Conservation (phyloP, 192 early-diverging fungal species). For the Coemansia sp. region DNA sequence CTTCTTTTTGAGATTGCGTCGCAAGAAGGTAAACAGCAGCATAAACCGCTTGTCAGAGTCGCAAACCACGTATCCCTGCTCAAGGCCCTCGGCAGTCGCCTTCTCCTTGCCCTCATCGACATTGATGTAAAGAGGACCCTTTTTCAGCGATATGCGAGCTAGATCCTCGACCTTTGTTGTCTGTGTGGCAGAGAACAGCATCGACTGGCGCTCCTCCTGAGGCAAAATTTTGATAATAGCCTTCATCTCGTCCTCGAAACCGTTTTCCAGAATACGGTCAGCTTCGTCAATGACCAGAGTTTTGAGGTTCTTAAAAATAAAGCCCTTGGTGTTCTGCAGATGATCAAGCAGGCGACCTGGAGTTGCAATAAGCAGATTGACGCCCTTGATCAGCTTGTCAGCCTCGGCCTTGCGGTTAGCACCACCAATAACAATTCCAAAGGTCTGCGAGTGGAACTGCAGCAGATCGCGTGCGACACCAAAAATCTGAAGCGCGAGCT, state of each 20-base stretch:
- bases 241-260: slow-evolving; percentile 99
- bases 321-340: slow-evolving; percentile 96
- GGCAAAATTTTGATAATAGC: slow-evolving; percentile 95
- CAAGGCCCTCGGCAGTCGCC: slow-evolving; percentile 93
- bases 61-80: slow-evolving; percentile 98
- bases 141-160: slow-evolving; percentile 95
- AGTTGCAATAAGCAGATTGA: slow-evolving; percentile 94
- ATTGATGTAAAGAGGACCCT: slow-evolving; percentile 97
- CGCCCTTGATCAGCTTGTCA: slow-evolving; percentile 93
- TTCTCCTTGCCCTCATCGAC: slow-evolving; percentile 96
- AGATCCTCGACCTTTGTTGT: slow-evolving; percentile 98
- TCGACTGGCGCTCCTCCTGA: slow-evolving; percentile 84
- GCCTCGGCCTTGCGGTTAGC: slow-evolving; percentile 96
- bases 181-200: slow-evolving; percentile 99
- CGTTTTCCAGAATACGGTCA: slow-evolving; percentile 96
- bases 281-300: slow-evolving; percentile 96
- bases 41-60: slow-evolving; percentile 91
- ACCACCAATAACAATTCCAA: slow-evolving; percentile 98
- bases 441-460: slow-evolving; percentile 95
- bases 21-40: slow-evolving; percentile 97
- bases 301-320: slow-evolving; percentile 93
- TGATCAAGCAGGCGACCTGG: slow-evolving; percentile 98
- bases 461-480: slow-evolving; percentile 96
- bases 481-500: slow-evolving; percentile 98
- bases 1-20: slow-evolving; percentile 95